phyloP scores from a whole-genome alignment of 169 alveolate species.

The Plasmodium knowlesi region DNA sequence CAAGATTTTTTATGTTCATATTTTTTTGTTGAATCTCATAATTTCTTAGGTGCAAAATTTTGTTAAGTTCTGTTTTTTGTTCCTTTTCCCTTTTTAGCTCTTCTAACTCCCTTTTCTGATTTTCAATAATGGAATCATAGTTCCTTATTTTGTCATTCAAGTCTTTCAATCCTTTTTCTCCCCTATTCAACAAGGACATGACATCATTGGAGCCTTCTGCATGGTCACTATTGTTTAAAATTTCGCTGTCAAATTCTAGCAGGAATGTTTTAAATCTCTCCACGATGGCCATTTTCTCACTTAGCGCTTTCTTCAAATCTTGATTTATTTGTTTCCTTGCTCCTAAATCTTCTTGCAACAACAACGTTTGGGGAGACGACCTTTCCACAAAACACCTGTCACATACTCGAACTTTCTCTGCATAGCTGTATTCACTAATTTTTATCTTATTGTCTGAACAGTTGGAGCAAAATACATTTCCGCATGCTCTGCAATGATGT shows the following conservation, averaged over 20 bases:
- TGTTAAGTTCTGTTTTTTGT: constrained; percentile 67
- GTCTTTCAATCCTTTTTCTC: constrained; percentile 64
- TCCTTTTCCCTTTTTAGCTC: constrained; percentile 55
- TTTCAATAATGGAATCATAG: constrained; percentile 55
- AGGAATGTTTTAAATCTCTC: constrained; percentile 82
- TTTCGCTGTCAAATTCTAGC: constrained; percentile 79
- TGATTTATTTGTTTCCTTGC: constrained; percentile 84
- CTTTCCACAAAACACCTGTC: constrained; percentile 81
- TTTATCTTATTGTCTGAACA: constrained; percentile 72
- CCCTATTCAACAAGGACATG: constrained; percentile 34
- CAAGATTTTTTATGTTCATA: constrained; percentile 46
- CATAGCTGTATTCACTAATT: constrained; percentile 50
- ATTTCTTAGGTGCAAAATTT: constrained; percentile 62
- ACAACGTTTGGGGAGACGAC: constrained; percentile 81
- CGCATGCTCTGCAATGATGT: constrained; percentile 75
- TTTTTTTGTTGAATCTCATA: constrained; percentile 69
- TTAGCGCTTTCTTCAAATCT: constrained; percentile 80
- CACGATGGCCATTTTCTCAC: constrained; percentile 79
- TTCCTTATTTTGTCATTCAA: constrained; percentile 49
- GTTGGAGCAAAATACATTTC: constrained; percentile 73
- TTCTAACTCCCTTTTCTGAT: constrained; percentile 58
- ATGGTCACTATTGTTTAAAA: constrained; percentile 36
- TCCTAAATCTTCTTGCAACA: constrained; percentile 87
- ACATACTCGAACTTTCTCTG: constrained; percentile 77
- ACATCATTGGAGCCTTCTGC: constrained; percentile 30